Base-by-base conservation (phyloP, 2,329 filamentous ascomycete genomes). In the Aspergillus quadrilineatus region DNA sequence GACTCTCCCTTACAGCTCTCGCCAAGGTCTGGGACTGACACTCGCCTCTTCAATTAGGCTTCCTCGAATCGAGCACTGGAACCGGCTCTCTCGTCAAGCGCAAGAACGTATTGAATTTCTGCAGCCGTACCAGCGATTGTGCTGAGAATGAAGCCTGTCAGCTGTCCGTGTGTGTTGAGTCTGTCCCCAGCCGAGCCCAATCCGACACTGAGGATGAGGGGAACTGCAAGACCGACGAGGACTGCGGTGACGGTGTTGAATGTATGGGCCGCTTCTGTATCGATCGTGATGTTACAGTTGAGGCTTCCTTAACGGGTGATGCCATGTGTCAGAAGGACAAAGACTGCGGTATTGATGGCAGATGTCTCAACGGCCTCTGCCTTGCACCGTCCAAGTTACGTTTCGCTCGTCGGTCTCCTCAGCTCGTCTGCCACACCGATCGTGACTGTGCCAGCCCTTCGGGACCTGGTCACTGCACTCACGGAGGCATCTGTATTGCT, bases 361-460 rank as follows among this genome's bases (percentile, higher is more conserved):
- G 28, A 28, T 59, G 57, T 17, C 22, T 45, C 36, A 43, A 22
- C 47, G 57, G 55, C 22, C 51, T 60, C n/a, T 59, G 57, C 17
- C n/a, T 59, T 34, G 48, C 53, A 3, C 28, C 43, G 15, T n/a
- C 32, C 22, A 46, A 45, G 32, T 14, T 53, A 43, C 50, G 50
- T 28, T 45, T 45, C 22, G 41, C 14, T n/a, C 39, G 41, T 45
- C 53, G 37, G 12, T 29, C 28, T 36, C 37, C 15, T 36, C 45
- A 39, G 41, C 26, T 43, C 6, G 10, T 44, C 22, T 59, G 57
- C 28, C 26, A 47, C 45, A 56, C 47, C 2, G 30, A 58, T 14
- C 6, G 22, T 3, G 51, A 58, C 4, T 58, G 56, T 26, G 17
- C 30, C 2, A 46, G 43, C 15, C 26, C 17, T n/a, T n/a, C 12